Percentiles rank a stretch among this genome's conserved stretches.
phyloP scores from a whole-genome alignment of 495 filamentous ascomycete species.

The Podospora conica region DNA sequence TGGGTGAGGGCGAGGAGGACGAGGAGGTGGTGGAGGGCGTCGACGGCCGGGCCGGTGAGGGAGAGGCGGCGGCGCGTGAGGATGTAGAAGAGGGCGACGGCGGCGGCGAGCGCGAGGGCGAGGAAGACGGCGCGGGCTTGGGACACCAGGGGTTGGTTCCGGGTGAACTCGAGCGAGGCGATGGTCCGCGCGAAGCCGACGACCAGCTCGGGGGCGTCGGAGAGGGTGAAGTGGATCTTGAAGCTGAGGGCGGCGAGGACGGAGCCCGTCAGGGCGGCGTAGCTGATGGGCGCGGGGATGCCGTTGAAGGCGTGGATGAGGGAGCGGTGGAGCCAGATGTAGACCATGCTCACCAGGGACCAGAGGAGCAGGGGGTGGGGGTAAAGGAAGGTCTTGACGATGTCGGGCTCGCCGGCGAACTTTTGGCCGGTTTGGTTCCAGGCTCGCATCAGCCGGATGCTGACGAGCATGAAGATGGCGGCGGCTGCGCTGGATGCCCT shows the following conservation, averaged over 20 bases:
- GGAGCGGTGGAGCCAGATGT: slow-evolving; percentile 41
- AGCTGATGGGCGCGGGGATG: slow-evolving; percentile 25
- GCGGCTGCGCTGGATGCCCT: slow-evolving; percentile 11
- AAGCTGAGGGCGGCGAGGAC: slow-evolving; percentile 63
- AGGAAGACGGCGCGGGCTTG: slow-evolving; percentile 49
- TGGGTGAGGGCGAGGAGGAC: slow-evolving; percentile 81
- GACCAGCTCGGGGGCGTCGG: slow-evolving; percentile 82
- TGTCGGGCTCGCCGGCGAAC: slow-evolving; percentile 79
- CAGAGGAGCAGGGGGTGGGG: slow-evolving; percentile 61
- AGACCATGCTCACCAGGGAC: slow-evolving; percentile 64
- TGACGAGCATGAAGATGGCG: slow-evolving; percentile 30
- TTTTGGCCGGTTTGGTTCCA: slow-evolving; percentile 99
- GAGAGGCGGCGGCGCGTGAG: slow-evolving; percentile 16
- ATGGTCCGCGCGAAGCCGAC: slow-evolving; percentile 42
- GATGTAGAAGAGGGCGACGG: slow-evolving; percentile 31
- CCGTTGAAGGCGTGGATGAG: slow-evolving; percentile 31
- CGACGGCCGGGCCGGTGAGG: slow-evolving; percentile 27
- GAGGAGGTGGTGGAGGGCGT: slow-evolving; percentile 58
- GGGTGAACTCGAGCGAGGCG: slow-evolving; percentile 35
- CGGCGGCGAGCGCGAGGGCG: slow-evolving; percentile 41
- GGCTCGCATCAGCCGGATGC: slow-evolving; percentile 58
- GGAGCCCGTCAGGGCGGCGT: slow-evolving; percentile 30
- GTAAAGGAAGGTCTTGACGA: slow-evolving; percentile 62
- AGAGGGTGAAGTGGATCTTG: slow-evolving; percentile 73
- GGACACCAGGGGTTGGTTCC: slow-evolving; percentile 42